phyloP scores from a whole-genome alignment of 768 basidiomycete species.

The Mycena latifolia region DNA sequence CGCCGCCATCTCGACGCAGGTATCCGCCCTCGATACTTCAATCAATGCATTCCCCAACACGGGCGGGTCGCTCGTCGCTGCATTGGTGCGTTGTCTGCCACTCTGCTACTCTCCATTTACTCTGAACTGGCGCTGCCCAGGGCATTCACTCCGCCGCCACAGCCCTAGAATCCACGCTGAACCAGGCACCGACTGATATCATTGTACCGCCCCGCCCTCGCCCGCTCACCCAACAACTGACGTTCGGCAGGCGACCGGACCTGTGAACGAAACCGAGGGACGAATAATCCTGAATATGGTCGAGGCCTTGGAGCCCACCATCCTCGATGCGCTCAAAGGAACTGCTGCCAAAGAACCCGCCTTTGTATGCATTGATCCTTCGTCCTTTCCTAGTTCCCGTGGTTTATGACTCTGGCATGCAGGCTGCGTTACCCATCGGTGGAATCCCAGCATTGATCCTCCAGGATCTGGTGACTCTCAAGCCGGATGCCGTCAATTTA shows the following conservation, averaged over 20 bases:
- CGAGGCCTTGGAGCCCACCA: constrained; percentile 42
- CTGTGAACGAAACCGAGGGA: constrained; percentile 44
- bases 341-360: constrained; percentile 43
- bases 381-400: not conserved
- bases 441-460: constrained; percentile 46
- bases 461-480: constrained; percentile 44
- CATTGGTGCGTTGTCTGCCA: no score
- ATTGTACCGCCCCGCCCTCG: constrained; percentile 33
- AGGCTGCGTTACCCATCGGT: constrained; percentile 43
- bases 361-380: no score
- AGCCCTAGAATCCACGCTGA: constrained; percentile 37
- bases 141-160: constrained; percentile 42
- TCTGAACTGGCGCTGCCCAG: constrained; percentile 28
- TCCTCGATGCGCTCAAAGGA: constrained; percentile 37
- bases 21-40: constrained; percentile 42
- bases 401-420: not conserved
- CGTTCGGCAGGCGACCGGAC: constrained; percentile 36
- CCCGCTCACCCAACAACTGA: not conserved
- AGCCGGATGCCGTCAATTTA: constrained; percentile 37
- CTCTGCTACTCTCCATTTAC: no score
- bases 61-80: constrained; percentile 37
- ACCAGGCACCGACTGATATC: constrained; percentile 41
- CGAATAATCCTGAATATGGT: constrained; percentile 39
- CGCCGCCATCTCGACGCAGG: constrained; percentile 38
- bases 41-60: constrained; percentile 46